Base-by-base conservation (phyloP, 257 asterid genomes). In the Cordia subcordata region DNA sequence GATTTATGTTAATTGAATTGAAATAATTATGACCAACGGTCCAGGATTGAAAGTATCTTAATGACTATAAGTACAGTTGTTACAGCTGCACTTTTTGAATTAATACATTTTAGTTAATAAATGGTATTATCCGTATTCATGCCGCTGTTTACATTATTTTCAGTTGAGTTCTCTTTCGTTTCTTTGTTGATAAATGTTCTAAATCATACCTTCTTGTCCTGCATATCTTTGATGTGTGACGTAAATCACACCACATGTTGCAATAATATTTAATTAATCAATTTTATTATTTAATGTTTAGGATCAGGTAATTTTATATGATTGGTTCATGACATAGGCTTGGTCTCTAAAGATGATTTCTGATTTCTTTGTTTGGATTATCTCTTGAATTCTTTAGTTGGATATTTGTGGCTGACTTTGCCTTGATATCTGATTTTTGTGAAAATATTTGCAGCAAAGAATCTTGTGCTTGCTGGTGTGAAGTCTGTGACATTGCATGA, bases 401-500 rank as follows among this genome's bases (percentile, higher is more conserved):
- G 61, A 42, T 15, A 8, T n/a, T 27, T 42, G 47, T 42, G 3
- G 12, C 15, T 42, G 15, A 10, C 14, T 42, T 42, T 42, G 47
- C 10, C 10, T 42, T 42, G 47, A 11, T 8, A 42, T 42, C 12
- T 42, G 5, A 52, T 22, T 18, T 16, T 51, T 58, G 16, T 73
- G 75, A 63, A 32, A 47, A 67, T 55, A 14, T 22, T 74, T 74
- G 83, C 95, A 90, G 97, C 96, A 12, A 90, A 90, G 79, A 90
- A 87, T 66, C 95, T 90, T 60, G 67, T 90, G 58, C 96, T 90
- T 66, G 97, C 97, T 50, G 97, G 97, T 56, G 95, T 90, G 60
- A 90, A 87, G 82, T 90, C 97, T 63, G 95, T 90, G 79, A 85
- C 94, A 8, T 72, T 90, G 79, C 95, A 90, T 40, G 97, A 90